Evolutionary conservation across 345 rosid genomes (phyloP).

Genomic region (Boechera divaricarpa): DNA sequence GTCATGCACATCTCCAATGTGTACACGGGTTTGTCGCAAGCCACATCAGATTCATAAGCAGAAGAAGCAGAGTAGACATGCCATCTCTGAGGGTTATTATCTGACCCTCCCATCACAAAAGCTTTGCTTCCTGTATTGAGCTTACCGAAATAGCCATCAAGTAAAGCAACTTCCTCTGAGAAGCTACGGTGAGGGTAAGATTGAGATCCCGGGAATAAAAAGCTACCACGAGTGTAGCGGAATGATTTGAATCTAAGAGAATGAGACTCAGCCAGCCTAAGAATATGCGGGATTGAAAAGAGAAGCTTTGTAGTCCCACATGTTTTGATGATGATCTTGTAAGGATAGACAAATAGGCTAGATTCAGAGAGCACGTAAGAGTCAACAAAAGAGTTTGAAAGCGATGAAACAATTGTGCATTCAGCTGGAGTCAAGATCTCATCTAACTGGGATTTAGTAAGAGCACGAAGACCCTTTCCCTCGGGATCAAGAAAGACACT

Average conservation of each 20-base stretch:
- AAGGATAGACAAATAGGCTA: slow-evolving; percentile 78
- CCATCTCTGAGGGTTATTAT: slow-evolving; percentile 58
- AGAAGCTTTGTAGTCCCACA: slow-evolving; percentile 89
- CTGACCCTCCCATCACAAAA: slow-evolving; percentile 62
- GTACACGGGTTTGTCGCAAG: slow-evolving; percentile 46
- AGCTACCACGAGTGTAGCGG: slow-evolving; percentile 76
- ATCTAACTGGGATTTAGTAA: slow-evolving; percentile 69
- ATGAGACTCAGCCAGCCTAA: slow-evolving; percentile 58
- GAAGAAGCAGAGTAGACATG: slow-evolving; percentile 77
- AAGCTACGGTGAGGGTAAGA: slow-evolving; percentile 73
- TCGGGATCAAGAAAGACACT: slow-evolving; percentile 63
- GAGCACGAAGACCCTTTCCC: slow-evolving; percentile 65
- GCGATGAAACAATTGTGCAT: slow-evolving; percentile 77
- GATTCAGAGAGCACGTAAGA: slow-evolving; percentile 88
- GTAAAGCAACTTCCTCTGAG: slow-evolving; percentile 76
- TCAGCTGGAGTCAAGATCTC: slow-evolving; percentile 71
- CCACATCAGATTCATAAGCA: slow-evolving; percentile 26
- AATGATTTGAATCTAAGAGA: slow-evolving; percentile 60
- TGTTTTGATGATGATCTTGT: slow-evolving; percentile 84
- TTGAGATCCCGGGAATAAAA: slow-evolving; percentile 71
- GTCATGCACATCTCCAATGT: slow-evolving; percentile 95
- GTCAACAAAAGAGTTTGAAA: slow-evolving; percentile 63
- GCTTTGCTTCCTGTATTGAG: slow-evolving; percentile 67
- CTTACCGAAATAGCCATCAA: slow-evolving; percentile 63
- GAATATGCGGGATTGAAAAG: slow-evolving; percentile 65